Evolutionary conservation across 805 yeast genomes (phyloP).

Genomic region (Saccharomycopsis olivae): DNA sequence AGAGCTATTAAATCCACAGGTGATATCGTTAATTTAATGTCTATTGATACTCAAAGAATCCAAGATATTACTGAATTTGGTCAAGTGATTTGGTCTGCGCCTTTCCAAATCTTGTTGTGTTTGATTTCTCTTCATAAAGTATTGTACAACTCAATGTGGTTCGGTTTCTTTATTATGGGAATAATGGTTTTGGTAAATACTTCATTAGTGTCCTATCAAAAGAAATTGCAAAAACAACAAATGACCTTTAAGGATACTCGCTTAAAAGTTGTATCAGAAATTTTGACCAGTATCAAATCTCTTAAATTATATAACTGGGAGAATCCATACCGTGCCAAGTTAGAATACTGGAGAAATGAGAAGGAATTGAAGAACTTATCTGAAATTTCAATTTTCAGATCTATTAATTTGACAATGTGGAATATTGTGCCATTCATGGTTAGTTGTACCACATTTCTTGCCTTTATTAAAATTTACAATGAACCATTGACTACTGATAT

Average conservation of each 20-base stretch:
- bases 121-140: slow-evolving; percentile 59
- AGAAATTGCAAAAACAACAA: slow-evolving; percentile 66
- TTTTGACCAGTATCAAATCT: slow-evolving; percentile 84
- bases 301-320: slow-evolving; percentile 96
- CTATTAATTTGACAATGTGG: slow-evolving; percentile 68
- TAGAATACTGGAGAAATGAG: slow-evolving; percentile 77
- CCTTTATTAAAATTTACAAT: slow-evolving; percentile 52
- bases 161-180: slow-evolving; percentile 75
- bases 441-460: slow-evolving; percentile 79
- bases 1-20: slow-evolving; percentile 71
- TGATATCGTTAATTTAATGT: slow-evolving; percentile 89
- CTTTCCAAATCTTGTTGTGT: slow-evolving; percentile 76
- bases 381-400: slow-evolving; percentile 61
- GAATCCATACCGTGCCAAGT: slow-evolving; percentile 61
- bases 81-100: slow-evolving; percentile 85
- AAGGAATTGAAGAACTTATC: slow-evolving; percentile 71
- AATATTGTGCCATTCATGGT: slow-evolving; percentile 83
- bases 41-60: slow-evolving; percentile 84
- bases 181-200: slow-evolving; percentile 76
- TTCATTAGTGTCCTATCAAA: slow-evolving; percentile 53
- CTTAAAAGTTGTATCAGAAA: slow-evolving; percentile 80
- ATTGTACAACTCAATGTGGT: slow-evolving; percentile 90
- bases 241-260: slow-evolving; percentile 90
- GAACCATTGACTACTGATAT: slow-evolving; percentile 77
- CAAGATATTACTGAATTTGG: slow-evolving; percentile 75